phyloP scores from a whole-genome alignment of 2,329 filamentous ascomycete species.

The Teratosphaeria pseudoeucalypti region DNA sequence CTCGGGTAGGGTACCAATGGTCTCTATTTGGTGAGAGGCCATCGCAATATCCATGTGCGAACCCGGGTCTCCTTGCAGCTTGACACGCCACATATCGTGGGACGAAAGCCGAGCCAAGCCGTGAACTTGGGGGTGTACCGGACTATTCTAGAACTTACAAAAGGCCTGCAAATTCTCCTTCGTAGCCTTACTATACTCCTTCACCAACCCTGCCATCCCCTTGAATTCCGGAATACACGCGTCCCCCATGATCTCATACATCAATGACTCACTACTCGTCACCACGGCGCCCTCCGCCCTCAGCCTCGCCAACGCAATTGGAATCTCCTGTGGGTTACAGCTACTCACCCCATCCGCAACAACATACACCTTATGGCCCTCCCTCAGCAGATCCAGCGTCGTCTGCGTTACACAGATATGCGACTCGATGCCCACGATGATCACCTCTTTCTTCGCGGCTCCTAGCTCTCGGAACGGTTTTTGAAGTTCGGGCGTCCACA shows the following conservation, averaged over 20 bases:
- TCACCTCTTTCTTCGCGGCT: slow-evolving; percentile 46
- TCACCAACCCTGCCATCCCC: slow-evolving; percentile 63
- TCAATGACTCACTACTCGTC: slow-evolving; percentile 77
- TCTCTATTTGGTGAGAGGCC: too few relatives aligned
- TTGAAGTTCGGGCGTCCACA: slow-evolving; percentile 63
- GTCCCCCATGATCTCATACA: slow-evolving; percentile 86
- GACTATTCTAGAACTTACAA: slow-evolving; percentile 44
- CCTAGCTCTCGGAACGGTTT: slow-evolving; percentile 31
- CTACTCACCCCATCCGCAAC: slow-evolving; percentile 83
- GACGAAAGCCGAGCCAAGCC: not conserved
- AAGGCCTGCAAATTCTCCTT: slow-evolving; percentile 57
- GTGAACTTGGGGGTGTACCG: not conserved
- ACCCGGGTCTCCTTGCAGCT: not conserved
- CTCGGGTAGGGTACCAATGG: too few relatives aligned
- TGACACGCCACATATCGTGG: not conserved
- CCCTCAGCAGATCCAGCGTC: slow-evolving; percentile 63
- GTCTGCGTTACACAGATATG: slow-evolving; percentile 96
- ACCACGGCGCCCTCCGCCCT: slow-evolving; percentile 65
- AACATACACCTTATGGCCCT: slow-evolving; percentile 74
- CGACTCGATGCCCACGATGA: slow-evolving; percentile 81
- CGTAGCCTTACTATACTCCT: slow-evolving; percentile 62
- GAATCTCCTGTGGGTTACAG: slow-evolving; percentile 72
- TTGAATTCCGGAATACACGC: slow-evolving; percentile 63
- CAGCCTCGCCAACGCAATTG: slow-evolving; percentile 66
- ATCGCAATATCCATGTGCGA: too few relatives aligned